These are phyloP conservation scores for Apiotrichum domesticum DNA, from an alignment of 1,284 basidiomycete species.

Conservation along the genomic window DNA sequence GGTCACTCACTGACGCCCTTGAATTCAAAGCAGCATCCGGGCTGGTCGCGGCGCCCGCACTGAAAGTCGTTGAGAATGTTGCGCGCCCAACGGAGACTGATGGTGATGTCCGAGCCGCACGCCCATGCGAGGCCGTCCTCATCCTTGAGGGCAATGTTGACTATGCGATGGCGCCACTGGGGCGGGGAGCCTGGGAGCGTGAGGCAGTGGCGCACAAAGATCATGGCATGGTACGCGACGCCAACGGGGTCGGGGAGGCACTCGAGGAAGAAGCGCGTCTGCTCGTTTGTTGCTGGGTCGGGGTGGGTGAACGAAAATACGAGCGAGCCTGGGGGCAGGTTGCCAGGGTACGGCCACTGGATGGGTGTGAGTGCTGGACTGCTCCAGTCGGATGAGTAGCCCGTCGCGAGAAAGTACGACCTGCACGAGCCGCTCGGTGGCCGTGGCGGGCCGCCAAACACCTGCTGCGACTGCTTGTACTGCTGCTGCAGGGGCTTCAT, in stretches of 20 bases:
- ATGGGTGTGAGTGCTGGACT: constrained; percentile 1
- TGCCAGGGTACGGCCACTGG: constrained; percentile 1
- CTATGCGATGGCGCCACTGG: constrained; percentile 27
- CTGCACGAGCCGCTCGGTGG: not conserved
- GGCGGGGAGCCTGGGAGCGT: not conserved
- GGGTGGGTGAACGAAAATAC: constrained; percentile 7
- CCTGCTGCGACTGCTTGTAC: not conserved
- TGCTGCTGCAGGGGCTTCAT: not conserved
- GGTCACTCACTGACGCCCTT: constrained; percentile 35
- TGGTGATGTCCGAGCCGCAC: constrained; percentile 21
- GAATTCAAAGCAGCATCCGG: constrained; percentile 31
- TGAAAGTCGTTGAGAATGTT: constrained; percentile 18
- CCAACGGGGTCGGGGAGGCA: constrained; percentile 32
- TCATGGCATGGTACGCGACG: constrained; percentile 24
- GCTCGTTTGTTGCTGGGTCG: constrained; percentile 5
- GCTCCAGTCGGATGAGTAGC: not conserved
- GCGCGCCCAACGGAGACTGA: constrained; percentile 29
- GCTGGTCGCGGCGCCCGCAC: constrained; percentile 15
- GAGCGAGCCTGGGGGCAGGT: not conserved
- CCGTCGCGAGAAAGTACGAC: not conserved
- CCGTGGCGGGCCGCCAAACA: not conserved
- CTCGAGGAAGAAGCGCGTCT: constrained; percentile 27
- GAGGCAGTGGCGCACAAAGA: constrained; percentile 15
- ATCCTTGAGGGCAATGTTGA: constrained; percentile 26
- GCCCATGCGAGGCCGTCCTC: constrained; percentile 31